These are phyloP conservation scores for Aotearoamyces nothofagi DNA, from an alignment of 2,329 filamentous ascomycete genomes.

Conservation along the genomic window DNA sequence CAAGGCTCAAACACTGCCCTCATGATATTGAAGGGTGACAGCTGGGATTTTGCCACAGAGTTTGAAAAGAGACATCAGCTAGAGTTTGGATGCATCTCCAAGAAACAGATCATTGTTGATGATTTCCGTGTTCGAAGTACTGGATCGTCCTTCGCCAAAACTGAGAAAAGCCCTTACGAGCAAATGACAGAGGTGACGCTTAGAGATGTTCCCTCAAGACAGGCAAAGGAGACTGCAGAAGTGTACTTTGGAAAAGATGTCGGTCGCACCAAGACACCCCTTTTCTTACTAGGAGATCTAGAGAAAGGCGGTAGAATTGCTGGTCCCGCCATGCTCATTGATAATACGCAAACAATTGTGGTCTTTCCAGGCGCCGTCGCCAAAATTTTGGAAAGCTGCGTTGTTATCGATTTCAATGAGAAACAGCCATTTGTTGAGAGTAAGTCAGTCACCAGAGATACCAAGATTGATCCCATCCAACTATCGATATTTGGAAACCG, in stretches of 20 bases:
- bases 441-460: too few species aligned
- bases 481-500: constrained; percentile 64
- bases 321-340: constrained; percentile 76
- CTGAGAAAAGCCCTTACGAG: constrained; percentile 70
- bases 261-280: constrained; percentile 59
- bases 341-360: constrained; percentile 83
- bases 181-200: constrained; percentile 63
- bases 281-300: constrained; percentile 70
- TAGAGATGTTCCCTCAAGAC: too few species aligned
- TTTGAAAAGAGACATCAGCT: constrained; percentile 81
- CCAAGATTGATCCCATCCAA: constrained; percentile 64
- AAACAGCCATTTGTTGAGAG: too few species aligned
- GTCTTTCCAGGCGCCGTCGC: constrained; percentile 68
- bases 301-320: constrained; percentile 54
- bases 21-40: constrained; percentile 64
- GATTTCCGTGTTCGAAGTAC: constrained; percentile 81
- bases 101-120: constrained; percentile 79
- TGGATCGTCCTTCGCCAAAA: constrained; percentile 69
- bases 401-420: constrained; percentile 70
- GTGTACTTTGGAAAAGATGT: constrained; percentile 90
- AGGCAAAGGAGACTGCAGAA: too few species aligned
- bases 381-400: constrained; percentile 69
- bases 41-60: constrained; percentile 58
- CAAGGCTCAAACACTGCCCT: constrained; percentile 79
- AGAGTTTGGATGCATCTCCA: constrained; percentile 82